Evolutionary conservation across 129 eudicot species (phyloP).

Genomic region (Silybum marianum): DNA sequence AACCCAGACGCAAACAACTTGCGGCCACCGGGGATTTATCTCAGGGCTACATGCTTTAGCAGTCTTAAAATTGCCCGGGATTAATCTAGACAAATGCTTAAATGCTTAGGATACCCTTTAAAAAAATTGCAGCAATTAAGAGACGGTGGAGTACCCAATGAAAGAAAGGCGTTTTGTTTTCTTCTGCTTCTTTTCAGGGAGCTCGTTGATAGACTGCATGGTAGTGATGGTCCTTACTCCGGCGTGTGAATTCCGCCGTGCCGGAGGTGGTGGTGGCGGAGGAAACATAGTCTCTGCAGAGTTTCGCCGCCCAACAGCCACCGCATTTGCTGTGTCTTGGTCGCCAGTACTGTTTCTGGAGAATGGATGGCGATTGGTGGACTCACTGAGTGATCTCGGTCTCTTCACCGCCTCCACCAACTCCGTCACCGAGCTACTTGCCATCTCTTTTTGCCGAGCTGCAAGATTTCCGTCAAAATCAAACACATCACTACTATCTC

Average conservation of each 20-base stretch:
- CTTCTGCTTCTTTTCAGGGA: conserved; percentile 70
- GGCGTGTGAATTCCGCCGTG: conserved; percentile 68
- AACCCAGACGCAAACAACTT: no score
- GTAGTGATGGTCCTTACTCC: conserved; percentile 55
- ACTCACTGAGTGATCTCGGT: conserved; percentile 89
- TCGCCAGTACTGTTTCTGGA: conserved; percentile 34
- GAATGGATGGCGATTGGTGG: conserved; percentile 59
- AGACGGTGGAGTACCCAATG: conserved; percentile 59
- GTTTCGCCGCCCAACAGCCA: conserved; percentile 40
- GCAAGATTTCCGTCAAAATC: conserved; percentile 22
- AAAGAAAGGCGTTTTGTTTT: conserved; percentile 67
- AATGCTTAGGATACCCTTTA: no score
- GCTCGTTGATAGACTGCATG: conserved; percentile 66
- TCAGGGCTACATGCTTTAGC: no score
- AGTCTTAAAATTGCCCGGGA: no score
- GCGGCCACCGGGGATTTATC: no score
- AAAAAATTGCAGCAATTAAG: no score
- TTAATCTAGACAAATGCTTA: no score
- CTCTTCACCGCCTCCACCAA: conserved; percentile 78
- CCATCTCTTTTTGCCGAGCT: conserved; percentile 96
- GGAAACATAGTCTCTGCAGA: conserved; percentile 45
- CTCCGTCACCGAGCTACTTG: conserved; percentile 76
- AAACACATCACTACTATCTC: background rate
- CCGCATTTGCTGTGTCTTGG: conserved; percentile 23
- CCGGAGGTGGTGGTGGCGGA: conserved; percentile 38